These are phyloP conservation scores for Ogataea parapolymorpha DNA, from an alignment of 805 yeast species.

Conservation along the genomic window DNA sequence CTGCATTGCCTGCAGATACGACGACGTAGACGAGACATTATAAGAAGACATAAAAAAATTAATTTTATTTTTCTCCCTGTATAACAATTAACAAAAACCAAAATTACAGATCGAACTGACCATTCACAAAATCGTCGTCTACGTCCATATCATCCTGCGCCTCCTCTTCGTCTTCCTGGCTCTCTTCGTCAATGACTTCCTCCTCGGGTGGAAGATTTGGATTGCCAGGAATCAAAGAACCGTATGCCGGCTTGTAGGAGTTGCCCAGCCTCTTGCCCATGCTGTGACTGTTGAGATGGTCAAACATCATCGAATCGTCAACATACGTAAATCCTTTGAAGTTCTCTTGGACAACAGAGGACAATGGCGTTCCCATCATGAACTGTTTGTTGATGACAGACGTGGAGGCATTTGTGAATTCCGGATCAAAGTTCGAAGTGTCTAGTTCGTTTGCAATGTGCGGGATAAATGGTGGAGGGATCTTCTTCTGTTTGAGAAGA, in stretches of 20 bases:
- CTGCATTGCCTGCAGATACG: constrained; percentile 77
- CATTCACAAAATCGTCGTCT: constrained; percentile 83
- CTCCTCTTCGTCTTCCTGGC: constrained; percentile 39
- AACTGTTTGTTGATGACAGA: constrained; percentile 69
- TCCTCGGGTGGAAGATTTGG: constrained; percentile 81
- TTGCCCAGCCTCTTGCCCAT: constrained; percentile 37
- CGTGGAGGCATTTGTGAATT: constrained; percentile 89
- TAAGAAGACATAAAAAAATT: constrained; percentile 44
- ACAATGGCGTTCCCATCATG: constrained; percentile 69
- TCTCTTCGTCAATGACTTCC: constrained; percentile 75
- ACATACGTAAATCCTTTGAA: constrained; percentile 97
- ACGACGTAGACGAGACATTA: constrained; percentile 62
- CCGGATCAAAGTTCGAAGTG: constrained; percentile 96
- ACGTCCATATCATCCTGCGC: constrained; percentile 45
- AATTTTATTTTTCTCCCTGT: constrained; percentile 2
- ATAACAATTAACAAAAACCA: background rate
- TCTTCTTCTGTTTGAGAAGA: constrained; percentile 66
- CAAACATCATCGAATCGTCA: constrained; percentile 90
- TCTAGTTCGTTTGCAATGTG: constrained; percentile 88
- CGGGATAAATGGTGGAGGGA: constrained; percentile 97
- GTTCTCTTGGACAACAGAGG: constrained; percentile 94
- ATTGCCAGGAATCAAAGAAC: constrained; percentile 75
- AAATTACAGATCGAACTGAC: constrained; percentile 72
- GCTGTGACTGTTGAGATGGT: constrained; percentile 49
- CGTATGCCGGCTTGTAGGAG: constrained; percentile 42